These are phyloP conservation scores for Citropsis articulata DNA, from an alignment of 345 rosid genomes.

Conservation along the genomic window DNA sequence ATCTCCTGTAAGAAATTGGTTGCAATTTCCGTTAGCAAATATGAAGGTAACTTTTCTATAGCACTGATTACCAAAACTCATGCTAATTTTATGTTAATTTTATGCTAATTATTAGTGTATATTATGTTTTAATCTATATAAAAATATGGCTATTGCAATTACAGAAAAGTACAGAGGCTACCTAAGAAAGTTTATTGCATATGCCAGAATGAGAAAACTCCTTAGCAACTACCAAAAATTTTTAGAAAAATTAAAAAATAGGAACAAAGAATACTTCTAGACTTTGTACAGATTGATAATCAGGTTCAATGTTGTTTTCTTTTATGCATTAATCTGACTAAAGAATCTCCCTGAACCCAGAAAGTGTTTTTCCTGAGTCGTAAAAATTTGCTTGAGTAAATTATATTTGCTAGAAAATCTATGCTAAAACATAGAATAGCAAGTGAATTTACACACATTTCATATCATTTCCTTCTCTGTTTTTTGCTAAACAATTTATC, in stretches of 20 bases:
- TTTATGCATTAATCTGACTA: background rate
- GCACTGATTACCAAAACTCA: background rate
- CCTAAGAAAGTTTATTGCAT: background rate
- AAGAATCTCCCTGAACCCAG: background rate
- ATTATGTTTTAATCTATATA: background rate
- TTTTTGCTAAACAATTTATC: background rate
- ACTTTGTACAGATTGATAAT: too few relatives aligned
- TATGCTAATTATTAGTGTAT: background rate
- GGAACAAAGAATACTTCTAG: background rate
- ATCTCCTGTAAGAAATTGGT: slow-evolving; percentile 59
- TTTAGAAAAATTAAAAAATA: background rate
- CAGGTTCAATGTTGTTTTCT: background rate
- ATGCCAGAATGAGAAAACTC: background rate
- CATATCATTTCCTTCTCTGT: background rate
- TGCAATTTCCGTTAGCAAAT: background rate
- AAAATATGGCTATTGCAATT: background rate
- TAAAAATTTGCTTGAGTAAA: background rate
- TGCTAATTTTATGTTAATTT: background rate
- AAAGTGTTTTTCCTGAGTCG: background rate
- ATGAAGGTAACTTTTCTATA: background rate
- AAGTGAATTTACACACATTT: background rate
- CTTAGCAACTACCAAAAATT: background rate
- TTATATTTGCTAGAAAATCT: background rate
- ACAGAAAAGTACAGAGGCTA: background rate
- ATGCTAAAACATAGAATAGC: background rate